Base-by-base conservation (phyloP, 2,329 filamentous ascomycete species). In the Epichloe elymi region DNA sequence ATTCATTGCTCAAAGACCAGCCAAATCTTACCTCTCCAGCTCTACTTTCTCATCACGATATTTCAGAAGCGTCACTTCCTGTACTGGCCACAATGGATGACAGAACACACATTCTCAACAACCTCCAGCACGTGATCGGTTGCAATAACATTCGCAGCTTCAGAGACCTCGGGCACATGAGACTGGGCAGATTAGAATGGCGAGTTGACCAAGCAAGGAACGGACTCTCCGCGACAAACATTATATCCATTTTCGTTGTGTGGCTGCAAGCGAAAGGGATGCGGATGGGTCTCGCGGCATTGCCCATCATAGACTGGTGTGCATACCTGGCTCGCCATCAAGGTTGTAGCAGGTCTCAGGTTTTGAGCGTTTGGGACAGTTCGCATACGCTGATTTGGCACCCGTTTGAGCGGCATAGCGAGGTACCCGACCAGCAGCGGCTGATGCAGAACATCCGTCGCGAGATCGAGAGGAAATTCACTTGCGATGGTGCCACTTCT, bases 241-340 rank as follows among this genome's bases (percentile, higher is more conserved):
- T 58, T n/a, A 56, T 55, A 1, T 59, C 57, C 5, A 57, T 65
- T 33, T 63, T 59, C 39, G 53, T 56, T 8, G 48, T 53, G 3
- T 66, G 65, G 65, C 55, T 66, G 7, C 49, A 56, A n/a, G 55
- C 59, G n/a, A 56, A 57, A 20, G 47, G 46, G 1, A 42, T 50
- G 41, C 47, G 44, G 6, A 35, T 10, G 2, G 2, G 3, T 1
- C 20, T 46, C 6, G 35, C 38, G 5, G 14, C 7, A 11, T 23
- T 49, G 6, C 48, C 51, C 15, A 30, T 53, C 30, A 15, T 48
- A 23, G 20, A 33, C 4, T 53, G 51, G 51, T 53, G 51, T n/a
- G 10, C 15, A 35, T 7, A 45, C 33, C 6, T 51, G 33, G 19
- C 26, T 15, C 15, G 19, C 14, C 15, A 10, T 3, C 42, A 42